phyloP scores from a whole-genome alignment of 1,284 basidiomycete genomes.

The Vanrija humicola region DNA sequence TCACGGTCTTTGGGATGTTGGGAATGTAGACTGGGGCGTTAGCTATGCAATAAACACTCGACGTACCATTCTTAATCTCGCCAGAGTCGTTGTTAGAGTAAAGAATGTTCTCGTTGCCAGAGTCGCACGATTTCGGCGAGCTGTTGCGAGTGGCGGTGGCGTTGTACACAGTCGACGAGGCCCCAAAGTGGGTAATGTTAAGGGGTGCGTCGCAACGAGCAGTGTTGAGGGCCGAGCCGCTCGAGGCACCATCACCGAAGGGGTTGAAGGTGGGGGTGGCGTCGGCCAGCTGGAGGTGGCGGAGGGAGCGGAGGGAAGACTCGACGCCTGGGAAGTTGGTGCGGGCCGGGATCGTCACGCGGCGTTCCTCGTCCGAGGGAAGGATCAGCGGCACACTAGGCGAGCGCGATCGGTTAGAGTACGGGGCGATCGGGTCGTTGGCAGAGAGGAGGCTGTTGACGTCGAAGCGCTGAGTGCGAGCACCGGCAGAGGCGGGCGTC shows the following conservation, averaged over 20 bases:
- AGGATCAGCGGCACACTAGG: slow-evolving; percentile 19
- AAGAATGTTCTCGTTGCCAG: too few relatives aligned
- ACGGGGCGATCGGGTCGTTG: neutral
- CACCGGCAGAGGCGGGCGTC: neutral
- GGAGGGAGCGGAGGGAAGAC: too few relatives aligned
- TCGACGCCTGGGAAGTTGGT: neutral
- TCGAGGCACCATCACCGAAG: neutral
- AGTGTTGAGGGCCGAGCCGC: too few relatives aligned
- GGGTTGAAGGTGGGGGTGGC: neutral
- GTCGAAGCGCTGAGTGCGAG: neutral
- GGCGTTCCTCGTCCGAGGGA: slow-evolving; percentile 1
- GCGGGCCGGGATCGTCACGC: neutral
- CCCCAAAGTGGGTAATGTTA: too few relatives aligned
- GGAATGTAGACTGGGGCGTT: slow-evolving; percentile 29
- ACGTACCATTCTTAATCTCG: slow-evolving; percentile 32
- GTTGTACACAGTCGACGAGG: too few relatives aligned
- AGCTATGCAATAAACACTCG: too few relatives aligned
- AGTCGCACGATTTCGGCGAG: too few relatives aligned
- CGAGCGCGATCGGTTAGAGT: slow-evolving; percentile 4
- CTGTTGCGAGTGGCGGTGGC: too few relatives aligned
- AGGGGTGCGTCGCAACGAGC: too few relatives aligned
- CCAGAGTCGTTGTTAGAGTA: slow-evolving; percentile 5
- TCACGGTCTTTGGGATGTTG: slow-evolving; percentile 14
- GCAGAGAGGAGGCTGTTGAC: neutral
- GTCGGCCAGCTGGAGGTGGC: too few relatives aligned